Base-by-base conservation (phyloP, 148 eudicot genomes). In the Talinum fruticosum region DNA sequence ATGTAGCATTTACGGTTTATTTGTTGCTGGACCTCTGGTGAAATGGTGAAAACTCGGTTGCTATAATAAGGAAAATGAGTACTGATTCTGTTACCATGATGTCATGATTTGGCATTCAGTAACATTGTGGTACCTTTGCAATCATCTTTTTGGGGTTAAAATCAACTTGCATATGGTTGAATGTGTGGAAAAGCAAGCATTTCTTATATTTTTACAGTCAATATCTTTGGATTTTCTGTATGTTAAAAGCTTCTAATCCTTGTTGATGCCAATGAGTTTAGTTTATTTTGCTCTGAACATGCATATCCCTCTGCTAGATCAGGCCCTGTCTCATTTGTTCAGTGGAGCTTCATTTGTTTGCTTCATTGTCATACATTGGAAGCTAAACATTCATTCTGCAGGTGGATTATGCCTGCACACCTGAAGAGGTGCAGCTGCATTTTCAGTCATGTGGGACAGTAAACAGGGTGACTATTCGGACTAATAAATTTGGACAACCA, bases 341-440 rank as follows among this genome's bases (percentile, higher is more conserved):
- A 28, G 13, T 2, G 14, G 32, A 62, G 66, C 10, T 7, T 47
- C 38, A 33, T 71, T 64, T 28, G 14, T n/a, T 53, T 62, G n/a
- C 57, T 44, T 35, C 30, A 16, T 69, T 37, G 12, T 66, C 18
- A 59, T 69, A 24, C 6, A 47, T 49, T 54, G 65, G 38, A 12
- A 26, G 19, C 41, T 33, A 47, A 65, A 51, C 34, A 36, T n/a
- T 57, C 73, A 34, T 78, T 76, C 6, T 69, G 68, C 83, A 93
- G 97, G 97, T 93, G 84, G 97, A 93, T 82, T 91, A 93, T 84
- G 84, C 93, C 61, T 93, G 97, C 80, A 93, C 97, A 3, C 97
- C 97, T 67, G 97, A 93, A 86, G 97, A 91, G 69, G 96, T 93
- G 73, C 97, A 93, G 81, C 97, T 88, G 85, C 97, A 93, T 83